These are phyloP conservation scores for Coemansia sp. DNA, from an alignment of 371 early-diverging fungal genomes.

Conservation along the genomic window DNA sequence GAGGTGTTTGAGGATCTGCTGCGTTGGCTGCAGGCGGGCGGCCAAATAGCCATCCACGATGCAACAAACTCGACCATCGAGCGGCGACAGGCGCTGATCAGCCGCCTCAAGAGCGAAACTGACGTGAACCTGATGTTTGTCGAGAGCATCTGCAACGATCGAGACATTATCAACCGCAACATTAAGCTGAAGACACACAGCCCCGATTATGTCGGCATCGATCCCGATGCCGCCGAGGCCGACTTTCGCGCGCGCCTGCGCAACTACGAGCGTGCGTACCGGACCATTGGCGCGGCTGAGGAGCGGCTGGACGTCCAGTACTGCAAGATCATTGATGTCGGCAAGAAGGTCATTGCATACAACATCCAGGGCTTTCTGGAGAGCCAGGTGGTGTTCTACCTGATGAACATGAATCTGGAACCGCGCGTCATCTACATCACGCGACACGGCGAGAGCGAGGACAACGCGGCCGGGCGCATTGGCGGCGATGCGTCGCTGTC, in stretches of 20 bases:
- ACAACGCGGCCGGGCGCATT: slow-evolving; percentile 81
- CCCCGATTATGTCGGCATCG: slow-evolving; percentile 85
- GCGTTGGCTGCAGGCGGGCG: slow-evolving; percentile 80
- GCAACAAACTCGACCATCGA: slow-evolving; percentile 92
- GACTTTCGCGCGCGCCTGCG: slow-evolving; percentile 87
- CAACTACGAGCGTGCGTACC: slow-evolving; percentile 85
- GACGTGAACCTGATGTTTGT: slow-evolving; percentile 86
- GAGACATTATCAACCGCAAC: slow-evolving; percentile 77
- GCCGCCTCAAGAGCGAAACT: slow-evolving; percentile 59
- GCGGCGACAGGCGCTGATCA: slow-evolving; percentile 71
- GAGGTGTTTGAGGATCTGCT: slow-evolving; percentile 87
- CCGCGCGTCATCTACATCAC: slow-evolving; percentile 83
- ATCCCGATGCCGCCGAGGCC: slow-evolving; percentile 76
- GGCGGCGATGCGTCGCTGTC: slow-evolving; percentile 92
- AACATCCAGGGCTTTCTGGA: slow-evolving; percentile 91
- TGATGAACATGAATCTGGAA: slow-evolving; percentile 95
- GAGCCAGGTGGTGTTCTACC: slow-evolving; percentile 89
- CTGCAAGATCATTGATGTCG: slow-evolving; percentile 92
- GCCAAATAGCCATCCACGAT: slow-evolving; percentile 91
- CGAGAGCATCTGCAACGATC: slow-evolving; percentile 89
- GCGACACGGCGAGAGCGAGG: slow-evolving; percentile 89
- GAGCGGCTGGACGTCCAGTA: slow-evolving; percentile 54
- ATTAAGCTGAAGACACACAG: slow-evolving; percentile 86
- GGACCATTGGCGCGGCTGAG: slow-evolving; percentile 67
- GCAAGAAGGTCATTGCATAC: slow-evolving; percentile 84